Base-by-base conservation (phyloP, 495 filamentous ascomycete genomes). In the Trichoderma erinaceum region DNA sequence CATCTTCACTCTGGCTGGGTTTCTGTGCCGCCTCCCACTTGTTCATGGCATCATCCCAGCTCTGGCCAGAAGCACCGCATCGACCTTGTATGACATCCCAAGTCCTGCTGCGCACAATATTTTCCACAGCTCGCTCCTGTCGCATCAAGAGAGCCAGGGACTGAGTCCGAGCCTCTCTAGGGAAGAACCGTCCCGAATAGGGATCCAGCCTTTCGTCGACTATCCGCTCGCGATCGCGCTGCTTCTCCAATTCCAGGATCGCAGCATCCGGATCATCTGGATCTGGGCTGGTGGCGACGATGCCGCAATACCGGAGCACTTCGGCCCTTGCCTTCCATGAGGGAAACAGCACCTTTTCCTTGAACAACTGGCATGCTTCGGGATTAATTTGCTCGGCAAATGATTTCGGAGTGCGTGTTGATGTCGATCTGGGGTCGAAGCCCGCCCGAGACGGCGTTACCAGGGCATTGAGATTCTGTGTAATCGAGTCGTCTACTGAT, bases 191-290 rank as follows among this genome's bases (percentile, higher is more conserved):
- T 27, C 81, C 92, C 23, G 89, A 92, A 73, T 99, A 99, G 21
- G 95, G 95, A 78, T 99, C 95, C 67, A 98, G 77, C 68, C 95
- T 81, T 76, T 97, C 95, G 78, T 99, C 83, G 18, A 98, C 88
- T 6, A 93, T 83, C 66, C 88, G 82, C 73, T 97, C 92, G 66
- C 88, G 82, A 68, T 90, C 86, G 69, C 79, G 84, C 46, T 86
- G 86, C 35, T 86, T 85, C 76, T 96, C 92, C 0, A 86, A 83
- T 70, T 92, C 79, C 68, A 91, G 82, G 35, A 90, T 71, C 1
- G 90, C 80, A 7, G 86, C 78, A 71, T 95, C 93, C 16, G 93
- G 94, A 70, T 99, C 94, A 48, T 92, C 87, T 0, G 93, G 92
- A 73, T 99, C 93, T 3, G 91, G 89, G 66, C 86, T 89, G 3